These are phyloP conservation scores for Capsicum chinense DNA, from an alignment of 257 asterid genomes.

Conservation along the genomic window DNA sequence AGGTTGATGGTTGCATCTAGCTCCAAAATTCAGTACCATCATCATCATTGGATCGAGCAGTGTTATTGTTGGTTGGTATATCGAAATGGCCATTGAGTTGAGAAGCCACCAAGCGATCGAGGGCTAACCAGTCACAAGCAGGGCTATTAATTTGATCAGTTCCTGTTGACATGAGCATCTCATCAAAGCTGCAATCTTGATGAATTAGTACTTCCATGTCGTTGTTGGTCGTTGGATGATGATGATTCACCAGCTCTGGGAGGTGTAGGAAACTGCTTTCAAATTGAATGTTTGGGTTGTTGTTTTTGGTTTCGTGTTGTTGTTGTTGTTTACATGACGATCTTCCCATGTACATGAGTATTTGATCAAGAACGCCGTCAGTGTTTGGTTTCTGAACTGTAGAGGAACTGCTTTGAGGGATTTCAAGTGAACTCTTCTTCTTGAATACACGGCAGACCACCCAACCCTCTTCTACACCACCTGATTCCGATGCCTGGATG, in stretches of 20 bases:
- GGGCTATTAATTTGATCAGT: neutral
- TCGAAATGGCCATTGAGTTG: conserved; percentile 75
- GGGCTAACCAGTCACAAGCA: conserved; percentile 59
- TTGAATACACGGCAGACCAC: conserved; percentile 96
- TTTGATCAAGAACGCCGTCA: conserved; percentile 69
- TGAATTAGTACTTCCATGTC: neutral
- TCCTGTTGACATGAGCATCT: conserved; percentile 30
- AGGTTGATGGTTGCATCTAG: conserved; percentile 54
- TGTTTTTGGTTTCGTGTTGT: conserved; percentile 17
- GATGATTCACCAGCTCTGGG: conserved; percentile 56
- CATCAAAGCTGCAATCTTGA: conserved; percentile 40
- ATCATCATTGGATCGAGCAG: conserved; percentile 39
- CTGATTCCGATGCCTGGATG: conserved; percentile 40
- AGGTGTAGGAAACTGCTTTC: conserved; percentile 62
- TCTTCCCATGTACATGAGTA: conserved; percentile 78
- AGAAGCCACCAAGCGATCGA: conserved; percentile 82
- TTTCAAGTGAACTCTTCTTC: conserved; percentile 77
- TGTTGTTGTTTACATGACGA: conserved; percentile 61
- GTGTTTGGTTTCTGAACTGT: conserved; percentile 35
- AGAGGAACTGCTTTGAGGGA: conserved; percentile 33
- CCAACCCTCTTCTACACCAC: conserved; percentile 76
- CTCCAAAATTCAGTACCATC: conserved; percentile 68
- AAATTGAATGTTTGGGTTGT: conserved; percentile 18
- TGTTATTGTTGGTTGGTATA: neutral
- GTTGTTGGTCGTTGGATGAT: neutral